A percentile compares a stretch with the other conserved stretches of the same genome.
Evolutionary conservation across 192 early-diverging fungal genomes (phyloP).

Genomic region (Linnemannia exigua): DNA sequence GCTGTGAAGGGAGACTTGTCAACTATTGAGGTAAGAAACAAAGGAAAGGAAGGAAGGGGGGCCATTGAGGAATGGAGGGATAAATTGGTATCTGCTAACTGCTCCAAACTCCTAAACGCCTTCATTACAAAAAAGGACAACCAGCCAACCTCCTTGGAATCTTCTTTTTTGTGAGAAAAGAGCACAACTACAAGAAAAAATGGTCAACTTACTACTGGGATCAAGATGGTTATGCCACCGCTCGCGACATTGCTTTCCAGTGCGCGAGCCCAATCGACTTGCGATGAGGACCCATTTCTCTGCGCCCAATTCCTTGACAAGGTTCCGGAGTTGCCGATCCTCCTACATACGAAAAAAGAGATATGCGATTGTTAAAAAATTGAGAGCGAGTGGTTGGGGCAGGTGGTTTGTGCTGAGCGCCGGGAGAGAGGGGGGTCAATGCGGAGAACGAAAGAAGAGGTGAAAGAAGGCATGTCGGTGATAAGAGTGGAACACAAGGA

Average conservation of each 20-base stretch:
- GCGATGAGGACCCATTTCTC: slow-evolving; percentile 56
- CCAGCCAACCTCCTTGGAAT: not conserved
- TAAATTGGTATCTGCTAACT: not conserved
- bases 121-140: not conserved
- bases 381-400: not conserved
- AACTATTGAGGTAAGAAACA: slow-evolving; percentile 17
- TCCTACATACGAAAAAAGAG: slow-evolving; percentile 23
- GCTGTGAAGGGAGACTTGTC: slow-evolving; percentile 55
- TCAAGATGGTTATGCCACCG: slow-evolving; percentile 54
- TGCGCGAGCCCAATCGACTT: slow-evolving; percentile 48
- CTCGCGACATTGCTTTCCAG: slow-evolving; percentile 54
- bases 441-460: not conserved
- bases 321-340: slow-evolving; percentile 44
- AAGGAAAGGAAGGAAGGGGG: not conserved
- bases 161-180: not conserved
- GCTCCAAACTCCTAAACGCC: not conserved
- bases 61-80: not conserved
- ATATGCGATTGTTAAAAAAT: not conserved
- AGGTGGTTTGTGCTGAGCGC: not conserved
- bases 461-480: not conserved
- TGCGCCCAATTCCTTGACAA: slow-evolving; percentile 47
- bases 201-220: slow-evolving; percentile 34
- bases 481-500: not conserved
- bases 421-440: not conserved
- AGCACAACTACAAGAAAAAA: not conserved